A percentile compares a stretch with the other conserved stretches of the same genome.
phyloP scores from a whole-genome alignment of 1,284 basidiomycete genomes.

The Malassezia dermatis region DNA sequence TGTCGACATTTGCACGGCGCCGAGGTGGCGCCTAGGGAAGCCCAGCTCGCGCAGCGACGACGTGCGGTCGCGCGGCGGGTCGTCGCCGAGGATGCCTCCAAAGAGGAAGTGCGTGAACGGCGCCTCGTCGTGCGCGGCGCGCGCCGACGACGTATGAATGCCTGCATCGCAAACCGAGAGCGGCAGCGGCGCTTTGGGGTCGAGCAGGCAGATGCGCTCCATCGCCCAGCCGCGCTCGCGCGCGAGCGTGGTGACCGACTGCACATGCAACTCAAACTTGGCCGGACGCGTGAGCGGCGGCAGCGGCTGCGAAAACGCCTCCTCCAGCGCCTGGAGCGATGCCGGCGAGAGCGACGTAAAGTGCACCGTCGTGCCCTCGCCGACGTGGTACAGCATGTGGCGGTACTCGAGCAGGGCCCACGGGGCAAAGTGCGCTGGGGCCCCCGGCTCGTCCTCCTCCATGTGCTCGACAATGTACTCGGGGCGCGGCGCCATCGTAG shows the following conservation, averaged over 20 bases:
- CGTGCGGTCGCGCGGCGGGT: constrained; percentile 74
- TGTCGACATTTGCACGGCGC: constrained; percentile 82
- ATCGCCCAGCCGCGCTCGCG: constrained; percentile 52
- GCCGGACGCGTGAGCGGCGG: constrained; percentile 42
- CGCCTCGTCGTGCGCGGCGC: constrained; percentile 13
- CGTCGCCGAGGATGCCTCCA: constrained; percentile 59
- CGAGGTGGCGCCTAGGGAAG: constrained; percentile 57
- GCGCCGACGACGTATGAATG: constrained; percentile 4
- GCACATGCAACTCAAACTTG: constrained; percentile 56
- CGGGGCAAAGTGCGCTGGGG: constrained; percentile 33
- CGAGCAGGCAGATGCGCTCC: constrained; percentile 44
- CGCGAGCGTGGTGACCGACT: constrained; percentile 61
- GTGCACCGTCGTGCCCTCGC: constrained; percentile 58
- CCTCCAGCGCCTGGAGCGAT: constrained; percentile 58
- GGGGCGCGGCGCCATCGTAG: constrained; percentile 19
- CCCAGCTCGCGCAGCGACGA: constrained; percentile 72
- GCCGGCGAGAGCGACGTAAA: constrained; percentile 72
- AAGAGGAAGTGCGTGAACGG: constrained; percentile 43
- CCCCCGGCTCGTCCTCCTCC: constrained; percentile 43
- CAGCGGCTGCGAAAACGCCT: constrained; percentile 45
- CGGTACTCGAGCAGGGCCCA: constrained; percentile 50
- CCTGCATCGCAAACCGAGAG: constrained; percentile 30
- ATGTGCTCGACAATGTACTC: constrained; percentile 47
- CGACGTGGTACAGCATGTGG: constrained; percentile 75
- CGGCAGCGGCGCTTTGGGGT: constrained; percentile 34